Evolutionary conservation across 306 rosid genomes (phyloP).

Genomic region (Malus sylvestris): DNA sequence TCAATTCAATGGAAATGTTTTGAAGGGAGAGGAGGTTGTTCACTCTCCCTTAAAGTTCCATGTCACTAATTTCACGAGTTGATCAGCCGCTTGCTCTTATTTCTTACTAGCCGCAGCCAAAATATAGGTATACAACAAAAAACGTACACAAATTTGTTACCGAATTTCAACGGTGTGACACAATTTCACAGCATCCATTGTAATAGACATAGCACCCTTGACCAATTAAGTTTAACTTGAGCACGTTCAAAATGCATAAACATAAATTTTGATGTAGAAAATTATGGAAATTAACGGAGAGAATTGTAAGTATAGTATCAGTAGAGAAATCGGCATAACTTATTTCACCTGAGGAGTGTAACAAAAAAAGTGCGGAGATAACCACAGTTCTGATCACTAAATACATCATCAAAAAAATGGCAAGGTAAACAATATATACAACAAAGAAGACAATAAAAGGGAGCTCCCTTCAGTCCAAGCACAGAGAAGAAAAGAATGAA

Average conservation of each 20-base stretch:
- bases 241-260: not conserved
- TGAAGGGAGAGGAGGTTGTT: not conserved
- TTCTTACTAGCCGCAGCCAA: not conserved
- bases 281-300: not conserved
- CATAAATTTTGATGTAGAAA: too few relatives aligned
- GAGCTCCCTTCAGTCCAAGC: slow-evolving; percentile 99
- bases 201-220: not conserved
- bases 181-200: not conserved
- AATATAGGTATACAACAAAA: not conserved
- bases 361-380: not conserved
- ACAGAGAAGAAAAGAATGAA: slow-evolving; percentile 59
- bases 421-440: not conserved
- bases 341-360: not conserved
- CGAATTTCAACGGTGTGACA: not conserved
- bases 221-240: not conserved
- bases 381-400: not conserved
- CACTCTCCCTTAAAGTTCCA: not conserved
- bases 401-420: not conserved
- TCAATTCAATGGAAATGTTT: not conserved
- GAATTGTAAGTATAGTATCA: not conserved
- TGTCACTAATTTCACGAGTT: not conserved
- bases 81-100: not conserved
- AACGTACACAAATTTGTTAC: not conserved
- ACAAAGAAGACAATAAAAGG: slow-evolving; percentile 38
- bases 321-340: not conserved